These are phyloP conservation scores for Prunus armeniaca DNA, from an alignment of 306 rosid genomes.

Conservation along the genomic window DNA sequence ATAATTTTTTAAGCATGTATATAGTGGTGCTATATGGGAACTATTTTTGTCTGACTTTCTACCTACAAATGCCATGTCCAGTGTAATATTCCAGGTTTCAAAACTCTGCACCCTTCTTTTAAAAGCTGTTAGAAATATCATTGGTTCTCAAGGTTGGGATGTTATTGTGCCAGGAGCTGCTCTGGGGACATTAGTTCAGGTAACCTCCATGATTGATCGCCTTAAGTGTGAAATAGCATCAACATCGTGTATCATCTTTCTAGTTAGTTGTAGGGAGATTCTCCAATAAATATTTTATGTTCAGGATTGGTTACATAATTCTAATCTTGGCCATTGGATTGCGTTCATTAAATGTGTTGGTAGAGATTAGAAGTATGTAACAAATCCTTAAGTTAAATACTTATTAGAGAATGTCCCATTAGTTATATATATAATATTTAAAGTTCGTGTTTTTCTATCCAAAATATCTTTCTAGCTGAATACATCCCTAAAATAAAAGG, in stretches of 20 bases:
- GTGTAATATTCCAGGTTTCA: constrained; percentile 97
- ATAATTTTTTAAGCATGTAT: constrained; percentile 12
- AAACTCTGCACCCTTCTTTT: constrained; percentile 81
- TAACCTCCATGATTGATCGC: constrained; percentile 25
- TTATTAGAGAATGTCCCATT: too few species aligned
- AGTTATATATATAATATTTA: too few species aligned
- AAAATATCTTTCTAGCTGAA: not conserved
- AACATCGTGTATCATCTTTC: not conserved
- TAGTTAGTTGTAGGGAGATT: too few species aligned
- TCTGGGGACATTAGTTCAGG: constrained; percentile 85
- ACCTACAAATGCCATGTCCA: constrained; percentile 31
- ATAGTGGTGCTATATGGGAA: constrained; percentile 15
- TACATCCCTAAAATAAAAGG: too few species aligned
- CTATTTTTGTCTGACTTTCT: constrained; percentile 28
- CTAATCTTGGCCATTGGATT: too few species aligned
- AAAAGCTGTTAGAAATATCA: constrained; percentile 73
- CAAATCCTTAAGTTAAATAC: too few species aligned
- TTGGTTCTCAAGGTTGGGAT: constrained; percentile 99
- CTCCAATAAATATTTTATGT: too few species aligned
- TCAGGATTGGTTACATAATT: too few species aligned
- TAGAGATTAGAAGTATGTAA: too few species aligned
- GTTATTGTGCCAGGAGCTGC: constrained; percentile 87
- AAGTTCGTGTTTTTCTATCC: too few species aligned
- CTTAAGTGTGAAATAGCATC: constrained; percentile 6
- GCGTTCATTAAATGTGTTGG: too few species aligned